Evolutionary conservation across 177 flowering plant genomes (phyloP).

Genomic region (Telopea speciosissima): DNA sequence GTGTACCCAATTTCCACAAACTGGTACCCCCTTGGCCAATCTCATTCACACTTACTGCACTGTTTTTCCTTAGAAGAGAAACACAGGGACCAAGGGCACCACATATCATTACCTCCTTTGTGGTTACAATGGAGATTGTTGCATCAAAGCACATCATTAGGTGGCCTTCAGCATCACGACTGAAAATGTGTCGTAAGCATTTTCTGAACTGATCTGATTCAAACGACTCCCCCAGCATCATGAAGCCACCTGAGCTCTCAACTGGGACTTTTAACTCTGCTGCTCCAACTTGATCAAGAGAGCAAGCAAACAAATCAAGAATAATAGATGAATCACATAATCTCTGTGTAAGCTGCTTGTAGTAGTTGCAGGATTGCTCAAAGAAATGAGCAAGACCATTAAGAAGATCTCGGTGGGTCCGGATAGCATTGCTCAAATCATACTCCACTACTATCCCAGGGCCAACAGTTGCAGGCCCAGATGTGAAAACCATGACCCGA

Average conservation of each 20-base stretch:
- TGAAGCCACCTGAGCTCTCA: constrained; percentile 82
- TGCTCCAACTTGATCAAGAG: constrained; percentile 91
- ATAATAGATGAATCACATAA: constrained; percentile 57
- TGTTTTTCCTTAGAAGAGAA: constrained; percentile 55
- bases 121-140: constrained; percentile 70
- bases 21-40: constrained; percentile 77
- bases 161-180: constrained; percentile 52
- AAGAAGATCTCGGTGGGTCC: constrained; percentile 66
- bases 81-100: constrained; percentile 92
- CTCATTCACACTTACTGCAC: constrained; percentile 55
- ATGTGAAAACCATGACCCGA: constrained; percentile 80
- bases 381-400: constrained; percentile 51
- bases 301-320: constrained; percentile 88
- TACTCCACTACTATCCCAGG: constrained; percentile 76
- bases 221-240: constrained; percentile 76
- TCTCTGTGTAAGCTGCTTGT: constrained; percentile 51
- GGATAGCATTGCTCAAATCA: constrained; percentile 51
- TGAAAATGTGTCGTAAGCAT: constrained; percentile 62
- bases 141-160: constrained; percentile 72
- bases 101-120: constrained; percentile 66
- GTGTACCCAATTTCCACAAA: constrained; percentile 70
- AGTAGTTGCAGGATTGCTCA: constrained; percentile 50
- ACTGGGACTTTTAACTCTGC: constrained; percentile 67
- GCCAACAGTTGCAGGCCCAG: constrained; percentile 91
- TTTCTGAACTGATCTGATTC: constrained; percentile 69